Conservation (phyloP, 1,284 basidiomycete genomes). For the Cystobasidium pallidum region DNA sequence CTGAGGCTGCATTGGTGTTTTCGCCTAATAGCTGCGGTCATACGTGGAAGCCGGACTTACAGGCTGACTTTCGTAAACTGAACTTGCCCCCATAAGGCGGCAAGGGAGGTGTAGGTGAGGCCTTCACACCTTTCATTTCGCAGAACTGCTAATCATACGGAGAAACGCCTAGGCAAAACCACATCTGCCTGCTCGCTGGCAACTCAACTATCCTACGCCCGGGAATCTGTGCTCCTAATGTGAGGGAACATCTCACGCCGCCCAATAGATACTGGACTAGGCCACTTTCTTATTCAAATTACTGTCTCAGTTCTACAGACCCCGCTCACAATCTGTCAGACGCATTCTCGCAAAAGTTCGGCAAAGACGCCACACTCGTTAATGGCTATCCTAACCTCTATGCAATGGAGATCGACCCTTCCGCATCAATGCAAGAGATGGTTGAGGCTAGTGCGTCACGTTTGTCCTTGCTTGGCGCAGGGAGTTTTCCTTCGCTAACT, state of each 20-base stretch:
- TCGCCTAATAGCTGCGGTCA: not conserved
- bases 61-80: not conserved
- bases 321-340: constrained; percentile 98
- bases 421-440: constrained; percentile 97
- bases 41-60: not conserved
- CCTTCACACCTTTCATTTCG: not conserved
- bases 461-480: not conserved
- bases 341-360: constrained; percentile 98
- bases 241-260: constrained; percentile 56
- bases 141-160: too few species aligned
- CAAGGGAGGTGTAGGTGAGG: constrained; percentile 51
- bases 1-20: not conserved
- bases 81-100: constrained; percentile 41
- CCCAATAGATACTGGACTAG: too few species aligned
- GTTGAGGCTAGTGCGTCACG: constrained; percentile 83
- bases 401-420: constrained; percentile 99
- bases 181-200: constrained; percentile 93
- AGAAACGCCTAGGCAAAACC: constrained; percentile 72
- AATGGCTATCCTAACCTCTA: constrained; percentile 96
- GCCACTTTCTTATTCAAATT: too few species aligned
- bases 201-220: constrained; percentile 83
- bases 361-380: constrained; percentile 98
- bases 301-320: constrained; percentile 80
- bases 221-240: constrained; percentile 93
- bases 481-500: not conserved